Base-by-base conservation (phyloP, 2,329 filamentous ascomycete species). In the Monosporascus sp. region DNA sequence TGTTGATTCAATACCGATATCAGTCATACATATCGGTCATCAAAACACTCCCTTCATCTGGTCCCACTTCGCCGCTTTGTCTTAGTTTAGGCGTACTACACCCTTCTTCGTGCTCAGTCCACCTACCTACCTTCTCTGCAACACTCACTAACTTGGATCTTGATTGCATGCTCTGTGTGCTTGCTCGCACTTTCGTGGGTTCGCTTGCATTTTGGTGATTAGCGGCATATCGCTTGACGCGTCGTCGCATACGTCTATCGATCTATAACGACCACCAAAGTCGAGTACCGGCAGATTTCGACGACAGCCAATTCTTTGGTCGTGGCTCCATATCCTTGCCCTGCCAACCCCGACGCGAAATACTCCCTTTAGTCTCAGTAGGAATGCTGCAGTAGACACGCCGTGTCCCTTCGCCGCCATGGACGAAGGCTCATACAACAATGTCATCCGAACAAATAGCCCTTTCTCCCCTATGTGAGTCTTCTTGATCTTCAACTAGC, bases 401-500 rank as follows among this genome's bases (percentile, higher is more conserved):
- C 52, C 46, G 45, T 46, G 37, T 53, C 26, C 37, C 52, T 52
- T 50, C n/a, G 51, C 48, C 47, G 57, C 52, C 46, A 65, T 65
- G 63, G 60, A 64, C 46, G 56, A 63, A 52, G 56, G 61, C 37
- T 54, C 61, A 16, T 64, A 64, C 38, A 61, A 64, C 46, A 63
- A 63, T 59, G 51, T 58, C 48, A 52, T 62, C 19, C 58, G 63
- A 55, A 63, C 53, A 36, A 59, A 56, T 37, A 62, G 60, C 44
- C 54, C 58, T 41, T 62, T 61, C 59, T 62, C 63, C 24, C 58
- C 61, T 31, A 52, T 57, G 63, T 65, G 31, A 63, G 63, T 37
- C 52, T 17, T 47, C 17, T 19, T 24, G 40, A 41, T 31, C 16
- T 31, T 19, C 27, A n/a, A 24, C 26, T 41, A 11, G 4, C 3